These are phyloP conservation scores for Cucurbita pepo DNA, from an alignment of 306 rosid species.

Conservation along the genomic window DNA sequence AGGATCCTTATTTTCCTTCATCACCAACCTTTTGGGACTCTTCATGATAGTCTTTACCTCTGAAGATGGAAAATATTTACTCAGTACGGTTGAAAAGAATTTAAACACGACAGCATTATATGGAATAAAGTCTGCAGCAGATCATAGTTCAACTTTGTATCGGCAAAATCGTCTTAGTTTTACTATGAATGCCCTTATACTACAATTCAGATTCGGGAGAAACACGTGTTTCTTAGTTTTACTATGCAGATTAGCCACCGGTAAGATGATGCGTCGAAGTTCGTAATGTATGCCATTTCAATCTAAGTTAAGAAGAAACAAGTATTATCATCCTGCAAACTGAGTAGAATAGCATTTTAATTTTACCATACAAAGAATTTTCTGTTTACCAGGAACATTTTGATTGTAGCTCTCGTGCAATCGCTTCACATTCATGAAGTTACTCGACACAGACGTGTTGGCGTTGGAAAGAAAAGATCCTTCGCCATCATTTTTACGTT, in stretches of 20 bases:
- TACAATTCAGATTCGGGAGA: neutral
- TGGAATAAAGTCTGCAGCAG: neutral
- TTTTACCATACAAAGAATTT: neutral
- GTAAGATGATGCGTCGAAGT: neutral
- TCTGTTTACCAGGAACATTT: conserved; percentile 57
- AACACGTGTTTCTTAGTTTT: neutral
- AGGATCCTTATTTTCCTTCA: conserved; percentile 54
- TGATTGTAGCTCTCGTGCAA: conserved; percentile 39
- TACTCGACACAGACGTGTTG: conserved; percentile 28
- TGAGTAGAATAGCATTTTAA: neutral
- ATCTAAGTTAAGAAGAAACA: neutral
- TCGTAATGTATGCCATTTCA: neutral
- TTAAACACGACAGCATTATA: neutral
- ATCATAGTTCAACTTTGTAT: neutral
- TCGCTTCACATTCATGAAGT: conserved; percentile 36
- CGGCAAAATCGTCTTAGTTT: neutral
- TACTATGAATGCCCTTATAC: neutral
- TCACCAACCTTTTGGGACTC: conserved; percentile 58
- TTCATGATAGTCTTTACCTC: conserved; percentile 61
- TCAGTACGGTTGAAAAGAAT: neutral
- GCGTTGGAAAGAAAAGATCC: conserved; percentile 29
- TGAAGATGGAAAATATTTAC: conserved; percentile 18
- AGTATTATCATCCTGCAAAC: neutral
- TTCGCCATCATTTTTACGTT: conserved; percentile 27
- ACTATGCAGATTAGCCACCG: neutral